Conservation (phyloP, 305 asterid species). For the Solanum hybrid region DNA sequence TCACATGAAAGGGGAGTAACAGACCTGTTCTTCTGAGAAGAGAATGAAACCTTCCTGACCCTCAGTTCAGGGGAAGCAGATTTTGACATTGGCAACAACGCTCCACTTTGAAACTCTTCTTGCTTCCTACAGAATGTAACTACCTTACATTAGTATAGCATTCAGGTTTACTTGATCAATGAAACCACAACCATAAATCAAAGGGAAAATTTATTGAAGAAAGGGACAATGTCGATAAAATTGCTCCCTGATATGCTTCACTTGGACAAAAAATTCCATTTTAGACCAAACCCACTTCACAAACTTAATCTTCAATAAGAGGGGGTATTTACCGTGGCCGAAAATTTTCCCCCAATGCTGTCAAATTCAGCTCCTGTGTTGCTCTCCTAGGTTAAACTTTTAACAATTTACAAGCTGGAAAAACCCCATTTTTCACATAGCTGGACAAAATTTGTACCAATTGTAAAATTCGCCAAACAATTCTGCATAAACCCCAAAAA, state of each 20-base stretch:
- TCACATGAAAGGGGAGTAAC: slow-evolving; percentile 10
- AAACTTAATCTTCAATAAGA: not conserved
- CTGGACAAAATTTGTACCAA: not conserved
- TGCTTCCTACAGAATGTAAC: slow-evolving; percentile 33
- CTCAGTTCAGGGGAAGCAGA: slow-evolving; percentile 33
- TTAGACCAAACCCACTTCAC: not conserved
- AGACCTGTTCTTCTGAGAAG: slow-evolving; percentile 41
- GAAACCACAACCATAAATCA: slow-evolving; percentile 1
- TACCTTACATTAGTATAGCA: not conserved
- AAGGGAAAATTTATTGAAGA: not conserved
- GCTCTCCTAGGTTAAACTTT: not conserved
- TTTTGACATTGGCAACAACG: slow-evolving; percentile 53
- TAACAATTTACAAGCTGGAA: not conserved
- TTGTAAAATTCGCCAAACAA: not conserved
- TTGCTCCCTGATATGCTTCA: not conserved
- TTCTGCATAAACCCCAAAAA: not conserved
- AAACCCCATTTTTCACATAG: not conserved
- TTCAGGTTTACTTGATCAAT: slow-evolving; percentile 14
- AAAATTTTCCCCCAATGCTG: not conserved
- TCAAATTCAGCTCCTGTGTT: not conserved
- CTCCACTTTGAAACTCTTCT: slow-evolving; percentile 25
- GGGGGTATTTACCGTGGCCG: not conserved
- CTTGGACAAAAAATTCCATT: not conserved
- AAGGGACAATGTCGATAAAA: not conserved
- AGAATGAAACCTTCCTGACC: slow-evolving; percentile 34